phyloP scores from a whole-genome alignment of 2,329 filamentous ascomycete species.

The Claviceps quebecensis region DNA sequence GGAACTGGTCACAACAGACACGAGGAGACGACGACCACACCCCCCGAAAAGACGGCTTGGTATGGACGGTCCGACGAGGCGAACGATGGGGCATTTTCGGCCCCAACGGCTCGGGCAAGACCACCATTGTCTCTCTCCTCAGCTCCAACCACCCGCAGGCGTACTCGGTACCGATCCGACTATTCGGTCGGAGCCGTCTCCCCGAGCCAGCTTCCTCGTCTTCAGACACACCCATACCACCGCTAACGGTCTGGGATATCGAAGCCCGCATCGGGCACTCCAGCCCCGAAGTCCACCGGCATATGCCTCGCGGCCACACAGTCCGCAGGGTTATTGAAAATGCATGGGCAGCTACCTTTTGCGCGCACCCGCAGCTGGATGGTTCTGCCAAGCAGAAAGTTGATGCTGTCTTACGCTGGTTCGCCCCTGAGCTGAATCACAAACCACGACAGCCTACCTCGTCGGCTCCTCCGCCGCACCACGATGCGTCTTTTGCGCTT shows the following conservation, averaged over 20 bases:
- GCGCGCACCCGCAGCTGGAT: conserved; percentile 52
- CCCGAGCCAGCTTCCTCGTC: conserved; percentile 49
- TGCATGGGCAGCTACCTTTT: conserved; percentile 82
- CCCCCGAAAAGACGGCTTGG: conserved; percentile 46
- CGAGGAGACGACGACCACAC: conserved; percentile 10
- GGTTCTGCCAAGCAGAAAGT: conserved; percentile 43
- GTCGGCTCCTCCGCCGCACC: background rate
- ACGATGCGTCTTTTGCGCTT: conserved; percentile 10
- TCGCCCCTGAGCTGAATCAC: conserved; percentile 63
- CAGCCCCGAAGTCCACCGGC: conserved; percentile 83
- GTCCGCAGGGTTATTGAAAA: conserved; percentile 66
- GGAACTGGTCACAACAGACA: conserved; percentile 59
- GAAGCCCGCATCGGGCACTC: conserved; percentile 84
- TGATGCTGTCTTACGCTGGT: conserved; percentile 60
- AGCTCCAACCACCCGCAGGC: conserved; percentile 93
- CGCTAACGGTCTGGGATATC: conserved; percentile 84
- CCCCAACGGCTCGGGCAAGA: conserved; percentile 90
- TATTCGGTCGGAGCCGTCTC: conserved; percentile 72
- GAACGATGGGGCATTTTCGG: conserved; percentile 89
- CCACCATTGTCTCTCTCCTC: conserved; percentile 80
- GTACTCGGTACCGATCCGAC: conserved; percentile 72
- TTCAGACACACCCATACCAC: conserved; percentile 28
- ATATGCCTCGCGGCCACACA: conserved; percentile 69
- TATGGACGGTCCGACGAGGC: conserved; percentile 71
- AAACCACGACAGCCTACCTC: conserved; percentile 4